Percentiles rank a stretch among this genome's conserved stretches.
Evolutionary conservation across 2,329 filamentous ascomycete species (phyloP).

Genomic region (Colletotrichum abscissum): DNA sequence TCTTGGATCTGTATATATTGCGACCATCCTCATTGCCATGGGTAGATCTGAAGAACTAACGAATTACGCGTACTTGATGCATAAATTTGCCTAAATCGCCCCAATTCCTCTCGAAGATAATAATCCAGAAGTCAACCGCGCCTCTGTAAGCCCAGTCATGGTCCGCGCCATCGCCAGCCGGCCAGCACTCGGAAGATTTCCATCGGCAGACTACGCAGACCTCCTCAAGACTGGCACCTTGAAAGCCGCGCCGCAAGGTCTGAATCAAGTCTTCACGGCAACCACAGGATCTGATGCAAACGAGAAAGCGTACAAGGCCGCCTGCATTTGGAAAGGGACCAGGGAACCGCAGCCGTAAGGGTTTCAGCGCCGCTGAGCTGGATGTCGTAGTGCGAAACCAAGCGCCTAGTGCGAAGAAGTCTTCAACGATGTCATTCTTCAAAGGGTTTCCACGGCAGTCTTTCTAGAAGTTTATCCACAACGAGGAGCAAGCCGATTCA

Average conservation of each 20-base stretch:
- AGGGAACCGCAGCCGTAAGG: constrained; percentile 82
- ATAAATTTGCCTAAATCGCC: constrained; percentile 87
- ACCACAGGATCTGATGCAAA: constrained; percentile 93
- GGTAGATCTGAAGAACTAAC: background rate
- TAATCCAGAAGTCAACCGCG: constrained; percentile 79
- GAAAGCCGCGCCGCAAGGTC: constrained; percentile 82
- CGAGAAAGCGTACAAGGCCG: constrained; percentile 94
- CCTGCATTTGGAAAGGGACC: constrained; percentile 91
- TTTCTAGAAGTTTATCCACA: constrained; percentile 88
- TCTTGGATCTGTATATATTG: constrained; percentile 74
- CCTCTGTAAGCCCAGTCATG: constrained; percentile 83
- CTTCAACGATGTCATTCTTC: constrained; percentile 92
- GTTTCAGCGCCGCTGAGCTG: constrained; percentile 83
- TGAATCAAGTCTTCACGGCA: constrained; percentile 91
- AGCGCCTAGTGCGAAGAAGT: constrained; percentile 76
- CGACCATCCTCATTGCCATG: background rate
- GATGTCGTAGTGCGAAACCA: constrained; percentile 83
- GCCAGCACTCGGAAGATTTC: constrained; percentile 91
- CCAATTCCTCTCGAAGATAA: constrained; percentile 95
- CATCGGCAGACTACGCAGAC: constrained; percentile 83
- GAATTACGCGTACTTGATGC: background rate
- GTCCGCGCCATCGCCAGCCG: constrained; percentile 85
- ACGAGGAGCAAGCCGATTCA: constrained; percentile 94
- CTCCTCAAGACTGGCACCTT: constrained; percentile 85
- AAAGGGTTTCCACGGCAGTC: constrained; percentile 88